These are phyloP conservation scores for Starmerella tilneyi DNA, from an alignment of 805 yeast species.

Conservation along the genomic window DNA sequence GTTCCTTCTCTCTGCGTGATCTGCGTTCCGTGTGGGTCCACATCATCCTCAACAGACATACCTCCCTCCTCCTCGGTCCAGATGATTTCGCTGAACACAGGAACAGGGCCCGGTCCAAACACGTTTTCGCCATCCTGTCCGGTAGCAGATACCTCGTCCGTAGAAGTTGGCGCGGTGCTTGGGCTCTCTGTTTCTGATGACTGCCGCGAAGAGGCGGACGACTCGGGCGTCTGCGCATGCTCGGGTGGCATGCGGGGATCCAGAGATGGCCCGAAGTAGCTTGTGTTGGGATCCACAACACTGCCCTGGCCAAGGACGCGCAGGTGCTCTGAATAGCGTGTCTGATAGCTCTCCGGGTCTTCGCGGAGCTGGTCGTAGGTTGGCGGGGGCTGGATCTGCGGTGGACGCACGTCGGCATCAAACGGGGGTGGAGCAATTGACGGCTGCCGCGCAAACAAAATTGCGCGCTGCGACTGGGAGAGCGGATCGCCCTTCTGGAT, in stretches of 20 bases:
- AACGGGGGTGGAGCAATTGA: slow-evolving; percentile 57
- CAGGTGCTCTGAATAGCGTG: slow-evolving; percentile 21
- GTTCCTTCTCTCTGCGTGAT: not conserved
- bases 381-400: slow-evolving; percentile 30
- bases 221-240: not conserved
- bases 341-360: slow-evolving; percentile 18
- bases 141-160: slow-evolving; percentile 1
- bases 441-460: slow-evolving; percentile 45
- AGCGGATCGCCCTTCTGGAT: slow-evolving; percentile 16
- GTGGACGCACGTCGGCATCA: slow-evolving; percentile 37
- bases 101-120: slow-evolving; percentile 1
- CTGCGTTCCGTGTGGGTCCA: not conserved
- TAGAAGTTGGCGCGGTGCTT: slow-evolving; percentile 11
- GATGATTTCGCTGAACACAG: slow-evolving; percentile 24
- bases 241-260: not conserved
- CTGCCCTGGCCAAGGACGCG: slow-evolving; percentile 5
- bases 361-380: slow-evolving; percentile 20
- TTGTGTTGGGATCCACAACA: too few species aligned
- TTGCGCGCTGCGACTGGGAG: slow-evolving; percentile 32
- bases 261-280: too few species aligned
- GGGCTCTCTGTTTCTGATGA: slow-evolving; percentile 9
- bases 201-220: slow-evolving; percentile 2
- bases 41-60: slow-evolving; percentile 1
- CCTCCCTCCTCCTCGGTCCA: slow-evolving; percentile 22
- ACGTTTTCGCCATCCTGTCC: not conserved